These are phyloP conservation scores for Phytophthora tentaculata DNA, from an alignment of 352 stramenopile species.

Conservation along the genomic window DNA sequence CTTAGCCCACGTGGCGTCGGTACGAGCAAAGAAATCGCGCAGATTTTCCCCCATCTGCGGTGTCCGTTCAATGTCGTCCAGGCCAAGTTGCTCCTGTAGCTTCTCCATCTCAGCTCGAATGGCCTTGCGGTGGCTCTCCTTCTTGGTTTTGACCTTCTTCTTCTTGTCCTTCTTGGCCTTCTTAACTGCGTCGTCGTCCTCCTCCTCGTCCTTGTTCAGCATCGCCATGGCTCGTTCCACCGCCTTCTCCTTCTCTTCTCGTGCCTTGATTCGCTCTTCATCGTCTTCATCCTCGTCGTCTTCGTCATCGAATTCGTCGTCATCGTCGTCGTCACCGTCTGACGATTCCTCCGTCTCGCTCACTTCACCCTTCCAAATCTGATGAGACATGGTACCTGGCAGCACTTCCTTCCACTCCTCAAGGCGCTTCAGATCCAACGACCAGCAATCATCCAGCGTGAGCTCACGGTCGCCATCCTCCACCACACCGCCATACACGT, in stretches of 20 bases:
- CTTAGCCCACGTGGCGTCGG: constrained; percentile 68
- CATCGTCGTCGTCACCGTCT: constrained; percentile 79
- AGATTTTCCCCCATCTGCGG: constrained; percentile 86
- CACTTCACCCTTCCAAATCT: constrained; percentile 91
- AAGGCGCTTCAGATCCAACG: constrained; percentile 93
- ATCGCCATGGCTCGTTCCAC: constrained; percentile 69
- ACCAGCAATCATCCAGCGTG: constrained; percentile 96
- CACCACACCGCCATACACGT: constrained; percentile 94
- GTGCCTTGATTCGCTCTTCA: constrained; percentile 11
- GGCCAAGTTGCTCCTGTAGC: constrained; percentile 76
- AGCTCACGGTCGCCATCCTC: constrained; percentile 95
- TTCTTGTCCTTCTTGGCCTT: constrained; percentile 66
- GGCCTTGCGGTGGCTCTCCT: constrained; percentile 65
- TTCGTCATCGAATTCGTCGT: constrained; percentile 64
- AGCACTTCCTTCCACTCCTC: constrained; percentile 94
- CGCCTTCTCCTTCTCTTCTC: constrained; percentile 43
- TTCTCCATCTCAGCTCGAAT: constrained; percentile 87
- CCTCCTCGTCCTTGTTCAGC: constrained; percentile 52
- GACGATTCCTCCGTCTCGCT: constrained; percentile 89
- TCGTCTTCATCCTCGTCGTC: constrained; percentile 43
- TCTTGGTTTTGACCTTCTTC: constrained; percentile 68
- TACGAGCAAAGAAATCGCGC: constrained; percentile 89
- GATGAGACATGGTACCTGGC: constrained; percentile 92
- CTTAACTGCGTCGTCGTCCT: constrained; percentile 27
- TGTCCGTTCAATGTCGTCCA: constrained; percentile 74